A percentile compares a stretch with the other conserved stretches of the same genome.
phyloP scores from a whole-genome alignment of 345 rosid species.

The Euphorbia lathyris region DNA sequence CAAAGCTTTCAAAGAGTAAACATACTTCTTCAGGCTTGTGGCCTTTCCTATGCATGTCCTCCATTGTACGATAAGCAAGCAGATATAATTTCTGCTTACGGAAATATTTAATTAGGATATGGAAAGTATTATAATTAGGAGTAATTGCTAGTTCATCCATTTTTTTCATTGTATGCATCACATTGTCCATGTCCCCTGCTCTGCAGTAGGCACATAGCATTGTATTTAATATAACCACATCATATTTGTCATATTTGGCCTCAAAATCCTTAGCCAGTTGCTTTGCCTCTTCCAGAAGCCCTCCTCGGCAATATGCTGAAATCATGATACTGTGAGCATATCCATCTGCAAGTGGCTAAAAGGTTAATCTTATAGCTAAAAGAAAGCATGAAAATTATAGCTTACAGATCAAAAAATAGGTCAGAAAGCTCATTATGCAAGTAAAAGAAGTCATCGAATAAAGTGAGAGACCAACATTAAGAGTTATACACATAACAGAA shows the following conservation, averaged over 20 bases:
- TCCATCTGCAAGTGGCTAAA: slow-evolving; percentile 58
- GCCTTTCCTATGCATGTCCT: slow-evolving; percentile 86
- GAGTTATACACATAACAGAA: neutral
- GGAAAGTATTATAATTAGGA: slow-evolving; percentile 76
- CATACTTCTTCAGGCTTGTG: slow-evolving; percentile 77
- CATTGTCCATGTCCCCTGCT: slow-evolving; percentile 80
- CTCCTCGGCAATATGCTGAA: slow-evolving; percentile 70
- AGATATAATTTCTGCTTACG: slow-evolving; percentile 71
- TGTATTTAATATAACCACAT: slow-evolving; percentile 74
- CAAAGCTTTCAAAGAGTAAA: slow-evolving; percentile 2
- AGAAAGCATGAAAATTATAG: slow-evolving; percentile 6
- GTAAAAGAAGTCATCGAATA: neutral
- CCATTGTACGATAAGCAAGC: slow-evolving; percentile 73
- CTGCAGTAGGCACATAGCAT: slow-evolving; percentile 92
- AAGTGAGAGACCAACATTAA: neutral
- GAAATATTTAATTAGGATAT: slow-evolving; percentile 78
- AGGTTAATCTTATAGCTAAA: slow-evolving; percentile 1
- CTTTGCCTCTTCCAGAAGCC: slow-evolving; percentile 81
- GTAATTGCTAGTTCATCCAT: slow-evolving; percentile 74
- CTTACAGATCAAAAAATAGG: neutral
- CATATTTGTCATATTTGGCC: slow-evolving; percentile 61
- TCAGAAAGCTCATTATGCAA: neutral
- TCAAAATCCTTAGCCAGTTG: slow-evolving; percentile 69
- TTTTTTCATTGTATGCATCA: slow-evolving; percentile 76
- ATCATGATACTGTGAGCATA: slow-evolving; percentile 93